phyloP scores from a whole-genome alignment of 306 rosid genomes.

The Prunus mume region DNA sequence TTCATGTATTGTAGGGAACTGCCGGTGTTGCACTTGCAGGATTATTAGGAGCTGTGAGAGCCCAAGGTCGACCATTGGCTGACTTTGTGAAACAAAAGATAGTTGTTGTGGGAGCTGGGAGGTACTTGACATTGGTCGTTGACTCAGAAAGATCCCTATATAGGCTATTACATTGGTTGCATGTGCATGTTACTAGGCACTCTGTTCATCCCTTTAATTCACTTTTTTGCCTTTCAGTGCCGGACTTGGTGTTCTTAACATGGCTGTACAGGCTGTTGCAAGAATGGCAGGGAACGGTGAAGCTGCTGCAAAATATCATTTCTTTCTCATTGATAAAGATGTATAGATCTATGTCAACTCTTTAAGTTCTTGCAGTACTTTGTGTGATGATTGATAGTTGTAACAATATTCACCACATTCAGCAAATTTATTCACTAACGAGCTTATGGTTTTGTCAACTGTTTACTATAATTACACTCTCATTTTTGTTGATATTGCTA shows the following conservation, averaged over 20 bases:
- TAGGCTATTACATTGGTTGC: conserved; percentile 23
- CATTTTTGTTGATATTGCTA: background rate
- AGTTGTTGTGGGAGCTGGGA: conserved; percentile 98
- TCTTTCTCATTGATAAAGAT: conserved; percentile 81
- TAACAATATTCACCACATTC: conserved; percentile 12
- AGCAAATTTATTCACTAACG: background rate
- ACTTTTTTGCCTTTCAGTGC: conserved; percentile 58
- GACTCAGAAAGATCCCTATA: conserved; percentile 11
- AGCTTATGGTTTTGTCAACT: background rate
- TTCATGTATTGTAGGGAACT: conserved; percentile 72
- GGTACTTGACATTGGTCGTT: conserved; percentile 47
- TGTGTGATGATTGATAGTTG: background rate
- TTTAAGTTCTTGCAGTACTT: conserved; percentile 9
- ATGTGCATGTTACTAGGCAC: conserved; percentile 20
- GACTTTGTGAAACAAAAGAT: conserved; percentile 88
- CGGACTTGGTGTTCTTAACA: conserved; percentile 91
- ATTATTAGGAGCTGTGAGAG: conserved; percentile 87
- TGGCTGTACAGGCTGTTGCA: conserved; percentile 79
- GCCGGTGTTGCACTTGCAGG: conserved; percentile 99
- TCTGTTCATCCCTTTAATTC: conserved; percentile 21
- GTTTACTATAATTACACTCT: background rate
- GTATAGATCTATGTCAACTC: conserved; percentile 40
- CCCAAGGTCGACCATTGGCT: conserved; percentile 85
- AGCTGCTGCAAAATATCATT: conserved; percentile 58
- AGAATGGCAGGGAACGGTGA: conserved; percentile 67